Base-by-base conservation (phyloP, 108 stramenopile genomes). In the Nannochloropsis salina region DNA sequence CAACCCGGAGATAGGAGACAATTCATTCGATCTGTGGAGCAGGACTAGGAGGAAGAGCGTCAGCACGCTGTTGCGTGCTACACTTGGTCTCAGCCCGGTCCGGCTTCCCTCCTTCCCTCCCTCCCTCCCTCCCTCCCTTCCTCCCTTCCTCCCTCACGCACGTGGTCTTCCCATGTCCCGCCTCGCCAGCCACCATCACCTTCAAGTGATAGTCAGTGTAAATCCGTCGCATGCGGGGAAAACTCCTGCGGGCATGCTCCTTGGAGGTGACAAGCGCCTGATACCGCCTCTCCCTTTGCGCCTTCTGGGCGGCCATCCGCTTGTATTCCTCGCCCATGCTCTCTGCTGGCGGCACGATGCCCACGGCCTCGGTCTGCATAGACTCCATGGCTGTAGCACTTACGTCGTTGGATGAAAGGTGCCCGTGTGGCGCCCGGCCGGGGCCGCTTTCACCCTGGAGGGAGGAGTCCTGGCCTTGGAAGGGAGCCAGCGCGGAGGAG, bases 121-220 rank as follows among this genome's bases (percentile, higher is more conserved):
- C 61, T 74, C 61, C 61, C 61, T 74, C 5, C 61, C 5, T 9
- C 47, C 47, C 9, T 9, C 47, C 47, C 47, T 9, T 12, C 47
- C 47, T 10, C 47, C 12, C 47, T 74, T n/a, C 61, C n/a, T 74
- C 61, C 61, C 61, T 74, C 61, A 74, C 61, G 61, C n/a, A 74
- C 61, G 61, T 74, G 61, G 61, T 74, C 61, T 74, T 74, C 20
- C 61, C 61, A 6, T 74, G 61, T 0, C 61, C 61, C 61, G 61
- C 61, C 61, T 74, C 61, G 20, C 61, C 61, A n/a, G 61, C 61
- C 61, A 74, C 61, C 61, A 74, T 74, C 61, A 74, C 61, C 61
- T 74, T 74, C 61, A 74, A 74, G 61, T 74, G 61, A 74, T 74
- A 74, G 61, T 74, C 61, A 15, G 61, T 74, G 61, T 74, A 74